Evolutionary conservation across 306 rosid genomes (phyloP), one percentile per base, ranked within the genome.

Genomic region (Quercus agrifolia): DNA sequence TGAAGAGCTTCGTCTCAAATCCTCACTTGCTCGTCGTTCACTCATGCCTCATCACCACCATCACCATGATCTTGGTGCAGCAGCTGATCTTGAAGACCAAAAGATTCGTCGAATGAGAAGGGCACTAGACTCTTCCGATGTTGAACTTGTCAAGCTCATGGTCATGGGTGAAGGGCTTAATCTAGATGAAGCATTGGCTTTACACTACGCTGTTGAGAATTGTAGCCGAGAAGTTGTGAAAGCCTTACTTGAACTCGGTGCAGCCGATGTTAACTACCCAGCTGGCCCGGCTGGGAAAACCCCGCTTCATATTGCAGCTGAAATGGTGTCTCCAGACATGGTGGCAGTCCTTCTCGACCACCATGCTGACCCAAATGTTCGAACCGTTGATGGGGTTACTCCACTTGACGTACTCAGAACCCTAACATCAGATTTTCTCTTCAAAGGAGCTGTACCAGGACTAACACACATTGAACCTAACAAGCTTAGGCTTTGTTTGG

Each of bases 401-500:
- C 97, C 99, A 0, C 85, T 96, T 1, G 99, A 96, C 79, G 91
- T 93, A 0, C 89, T 96, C 0, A 79, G 99, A 93, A 96, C 99
- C 97, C 97, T 96, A 90, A 96, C 99, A 3, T 96, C 99, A 0
- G 99, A 96, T 77, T 96, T 96, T 30, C 93, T 96, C 7, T 96
- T 96, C 89, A 96, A 96, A 83, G 99, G 99, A 2, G 99, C 99
- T 1, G 97, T 96, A 10, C 99, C 99, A 8, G 99, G 99, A 23
- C 78, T 96, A 4, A 88, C 96, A 1, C 98, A 93, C 83, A 91
- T 93, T 2, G 99, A 96, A 49, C 99, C 99, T 2, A 96, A 96
- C 87, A 96, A 96, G 78, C 87, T 96, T 4, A 87, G 99, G 77
- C 79, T 96, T 62, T 96, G 99, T 56, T 84, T 96, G 52, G 99